These are phyloP conservation scores for Hibiscus trionum DNA, from an alignment of 345 rosid genomes.

Conservation along the genomic window DNA sequence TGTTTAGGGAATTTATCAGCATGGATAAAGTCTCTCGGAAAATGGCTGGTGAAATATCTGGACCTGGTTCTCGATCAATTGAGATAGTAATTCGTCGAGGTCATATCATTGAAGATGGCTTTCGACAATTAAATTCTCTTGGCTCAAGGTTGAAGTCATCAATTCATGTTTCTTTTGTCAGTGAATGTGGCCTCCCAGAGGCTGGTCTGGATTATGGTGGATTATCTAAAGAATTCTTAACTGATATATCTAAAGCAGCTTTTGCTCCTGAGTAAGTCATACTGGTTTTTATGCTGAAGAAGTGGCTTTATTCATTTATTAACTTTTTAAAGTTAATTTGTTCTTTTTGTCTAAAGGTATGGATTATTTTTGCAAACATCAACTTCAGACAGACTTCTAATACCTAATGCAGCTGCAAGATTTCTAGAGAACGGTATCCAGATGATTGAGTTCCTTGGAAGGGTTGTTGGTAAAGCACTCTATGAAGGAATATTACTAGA, in stretches of 20 bases:
- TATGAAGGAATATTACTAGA: conserved; percentile 94
- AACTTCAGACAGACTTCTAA: conserved; percentile 74
- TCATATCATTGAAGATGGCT: conserved; percentile 94
- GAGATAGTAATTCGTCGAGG: conserved; percentile 89
- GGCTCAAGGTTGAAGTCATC: conserved; percentile 86
- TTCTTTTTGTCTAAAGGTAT: conserved; percentile 40
- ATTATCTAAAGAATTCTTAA: conserved; percentile 87
- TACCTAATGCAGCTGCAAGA: conserved; percentile 84
- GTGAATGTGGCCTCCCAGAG: conserved; percentile 94
- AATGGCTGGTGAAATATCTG: conserved; percentile 83
- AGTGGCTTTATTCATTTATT: conserved; percentile 4
- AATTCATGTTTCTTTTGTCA: conserved; percentile 90
- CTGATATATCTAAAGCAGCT: conserved; percentile 88
- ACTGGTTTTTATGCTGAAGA: conserved; percentile 2
- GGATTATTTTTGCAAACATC: conserved; percentile 84
- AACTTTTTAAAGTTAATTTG: conserved; percentile 1
- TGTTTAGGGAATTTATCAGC: conserved; percentile 86
- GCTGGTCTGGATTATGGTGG: conserved; percentile 99
- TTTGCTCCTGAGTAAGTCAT: conserved; percentile 85
- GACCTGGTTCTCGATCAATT: conserved; percentile 73
- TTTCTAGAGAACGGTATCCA: conserved; percentile 73
- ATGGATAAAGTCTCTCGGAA: conserved; percentile 83
- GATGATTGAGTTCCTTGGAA: conserved; percentile 97
- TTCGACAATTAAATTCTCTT: conserved; percentile 66
- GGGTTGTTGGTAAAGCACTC: conserved; percentile 95